Evolutionary conservation across 345 rosid genomes (phyloP).

Genomic region (Psidium guajava): DNA sequence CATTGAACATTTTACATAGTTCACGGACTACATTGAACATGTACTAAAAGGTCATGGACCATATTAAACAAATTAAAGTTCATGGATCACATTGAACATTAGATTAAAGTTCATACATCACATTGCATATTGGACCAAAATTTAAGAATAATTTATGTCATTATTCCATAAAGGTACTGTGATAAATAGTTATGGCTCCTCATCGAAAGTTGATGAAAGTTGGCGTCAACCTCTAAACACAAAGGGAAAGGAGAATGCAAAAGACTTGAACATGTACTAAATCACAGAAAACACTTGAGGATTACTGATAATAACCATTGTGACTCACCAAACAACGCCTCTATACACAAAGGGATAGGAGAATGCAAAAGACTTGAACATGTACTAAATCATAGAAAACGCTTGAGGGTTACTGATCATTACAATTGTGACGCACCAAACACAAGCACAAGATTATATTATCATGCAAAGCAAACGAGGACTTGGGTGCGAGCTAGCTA

Average conservation of each 20-base stretch:
- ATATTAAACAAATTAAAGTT: too few relatives aligned
- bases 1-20: too few relatives aligned
- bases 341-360: too few relatives aligned
- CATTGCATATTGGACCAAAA: too few relatives aligned
- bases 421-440: too few relatives aligned
- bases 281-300: background rate
- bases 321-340: background rate
- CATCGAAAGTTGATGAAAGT: background rate
- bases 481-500: background rate
- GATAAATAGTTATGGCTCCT: background rate
- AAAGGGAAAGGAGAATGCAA: background rate
- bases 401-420: too few relatives aligned
- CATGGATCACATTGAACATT: too few relatives aligned
- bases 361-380: background rate
- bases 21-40: too few relatives aligned
- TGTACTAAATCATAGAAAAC: background rate
- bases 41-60: too few relatives aligned
- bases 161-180: background rate
- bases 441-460: too few relatives aligned
- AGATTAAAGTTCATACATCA: too few relatives aligned
- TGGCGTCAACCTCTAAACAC: background rate
- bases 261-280: background rate
- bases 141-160: too few relatives aligned
- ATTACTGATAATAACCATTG: background rate
- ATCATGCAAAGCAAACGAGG: background rate